Percentiles rank a stretch among this genome's conserved stretches.
These are phyloP conservation scores for Quercus phellos DNA, from an alignment of 331 rosid species.

Conservation along the genomic window DNA sequence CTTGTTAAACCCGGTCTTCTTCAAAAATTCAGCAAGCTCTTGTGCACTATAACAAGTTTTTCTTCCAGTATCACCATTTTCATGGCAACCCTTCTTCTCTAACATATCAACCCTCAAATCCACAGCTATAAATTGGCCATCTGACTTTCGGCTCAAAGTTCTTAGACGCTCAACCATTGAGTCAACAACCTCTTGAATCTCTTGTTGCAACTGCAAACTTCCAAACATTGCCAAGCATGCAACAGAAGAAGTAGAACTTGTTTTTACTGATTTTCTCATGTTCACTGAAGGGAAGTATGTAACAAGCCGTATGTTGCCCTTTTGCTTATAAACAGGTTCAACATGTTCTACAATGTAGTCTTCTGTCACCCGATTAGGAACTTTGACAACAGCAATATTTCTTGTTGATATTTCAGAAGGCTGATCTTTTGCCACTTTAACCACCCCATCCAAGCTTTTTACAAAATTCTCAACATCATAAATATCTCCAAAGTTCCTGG, in stretches of 20 bases:
- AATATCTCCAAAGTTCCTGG: constrained; percentile 85
- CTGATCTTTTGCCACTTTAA: constrained; percentile 60
- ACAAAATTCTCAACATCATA: constrained; percentile 66
- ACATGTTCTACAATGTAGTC: constrained; percentile 66
- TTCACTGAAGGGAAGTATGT: constrained; percentile 89
- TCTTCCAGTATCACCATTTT: constrained; percentile 42
- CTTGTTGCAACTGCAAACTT: constrained; percentile 75
- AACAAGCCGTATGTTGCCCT: constrained; percentile 74
- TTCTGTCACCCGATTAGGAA: constrained; percentile 88
- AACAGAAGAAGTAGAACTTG: constrained; percentile 56
- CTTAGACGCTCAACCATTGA: constrained; percentile 73
- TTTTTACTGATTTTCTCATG: constrained; percentile 62
- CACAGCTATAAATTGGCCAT: constrained; percentile 74
- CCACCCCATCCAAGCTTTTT: constrained; percentile 79
- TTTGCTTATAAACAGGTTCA: constrained; percentile 60
- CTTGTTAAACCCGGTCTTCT: constrained; percentile 70
- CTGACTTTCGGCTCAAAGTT: constrained; percentile 76
- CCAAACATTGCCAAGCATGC: constrained; percentile 96
- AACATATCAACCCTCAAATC: constrained; percentile 85
- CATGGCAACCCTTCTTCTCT: constrained; percentile 76
- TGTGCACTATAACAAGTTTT: constrained; percentile 78
- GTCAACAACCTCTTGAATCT: constrained; percentile 63
- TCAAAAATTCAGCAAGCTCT: constrained; percentile 70
- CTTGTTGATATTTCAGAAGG: constrained; percentile 55
- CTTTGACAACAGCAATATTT: constrained; percentile 78